Conservation (phyloP, 2,329 filamentous ascomycete species). For the Venturia pyrina region DNA sequence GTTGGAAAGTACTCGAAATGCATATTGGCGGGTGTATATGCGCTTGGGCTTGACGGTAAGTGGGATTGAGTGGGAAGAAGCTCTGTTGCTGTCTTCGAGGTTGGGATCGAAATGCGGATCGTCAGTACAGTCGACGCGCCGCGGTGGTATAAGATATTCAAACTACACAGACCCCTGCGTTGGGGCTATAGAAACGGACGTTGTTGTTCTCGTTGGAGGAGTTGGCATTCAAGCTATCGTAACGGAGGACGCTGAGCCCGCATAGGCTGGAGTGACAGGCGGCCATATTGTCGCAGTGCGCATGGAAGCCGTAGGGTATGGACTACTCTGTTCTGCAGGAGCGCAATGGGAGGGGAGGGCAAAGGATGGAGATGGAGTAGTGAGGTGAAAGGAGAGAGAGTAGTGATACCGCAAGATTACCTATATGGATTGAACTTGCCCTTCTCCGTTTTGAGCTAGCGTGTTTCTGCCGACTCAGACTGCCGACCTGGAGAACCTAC, state of each 20-base stretch:
- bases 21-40: slow-evolving; percentile 24
- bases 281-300: slow-evolving; percentile 20
- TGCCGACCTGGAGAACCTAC: neutral
- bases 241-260: slow-evolving; percentile 19
- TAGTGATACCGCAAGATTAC: no score
- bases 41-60: neutral
- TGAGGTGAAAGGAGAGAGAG: no score
- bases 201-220: slow-evolving; percentile 12
- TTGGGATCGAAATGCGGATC: neutral
- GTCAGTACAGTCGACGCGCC: slow-evolving; percentile 7
- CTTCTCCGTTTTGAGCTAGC: neutral
- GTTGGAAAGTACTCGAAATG: slow-evolving; percentile 43
- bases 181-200: slow-evolving; percentile 40
- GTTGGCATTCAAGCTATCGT: neutral
- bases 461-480: neutral
- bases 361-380: neutral
- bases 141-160: slow-evolving; percentile 22
- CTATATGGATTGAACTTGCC: no score
- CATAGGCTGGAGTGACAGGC: slow-evolving; percentile 16
- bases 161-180: slow-evolving; percentile 39
- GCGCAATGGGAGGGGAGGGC: neutral
- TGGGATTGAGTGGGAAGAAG: neutral
- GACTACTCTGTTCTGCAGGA: neutral
- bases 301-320: neutral
- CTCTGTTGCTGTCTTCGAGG: neutral